A percentile compares a stretch with the other conserved stretches of the same genome.
Evolutionary conservation across 129 eudicot genomes (phyloP).

Genomic region (Arctium minus): DNA sequence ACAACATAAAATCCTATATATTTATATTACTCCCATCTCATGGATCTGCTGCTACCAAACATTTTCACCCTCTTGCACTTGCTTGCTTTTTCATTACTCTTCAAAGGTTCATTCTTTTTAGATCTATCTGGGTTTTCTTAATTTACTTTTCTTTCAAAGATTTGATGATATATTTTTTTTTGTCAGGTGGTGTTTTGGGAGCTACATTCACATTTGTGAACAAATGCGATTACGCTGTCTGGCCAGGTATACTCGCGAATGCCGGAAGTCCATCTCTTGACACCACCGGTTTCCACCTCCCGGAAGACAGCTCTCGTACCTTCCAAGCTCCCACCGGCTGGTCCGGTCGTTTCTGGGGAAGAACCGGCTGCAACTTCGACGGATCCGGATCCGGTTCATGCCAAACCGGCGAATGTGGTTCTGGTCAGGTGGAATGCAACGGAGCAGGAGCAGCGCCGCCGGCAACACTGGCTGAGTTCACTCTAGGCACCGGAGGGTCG

Average conservation of each 20-base stretch:
- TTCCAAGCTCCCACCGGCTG: conserved; percentile 93
- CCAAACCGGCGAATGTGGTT: conserved; percentile 84
- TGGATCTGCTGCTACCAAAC: conserved; percentile 37
- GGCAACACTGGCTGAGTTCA: conserved; percentile 87
- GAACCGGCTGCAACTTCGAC: conserved; percentile 80
- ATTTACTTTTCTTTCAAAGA: background rate
- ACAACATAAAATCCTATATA: background rate
- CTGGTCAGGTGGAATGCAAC: conserved; percentile 68
- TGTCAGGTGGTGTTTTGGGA: conserved; percentile 45
- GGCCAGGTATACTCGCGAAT: conserved; percentile 95
- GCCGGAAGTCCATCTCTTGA: conserved; percentile 78
- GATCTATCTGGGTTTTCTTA: background rate
- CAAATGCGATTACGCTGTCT: conserved; percentile 84
- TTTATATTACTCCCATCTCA: conserved; percentile 21
- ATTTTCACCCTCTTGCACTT: conserved; percentile 21
- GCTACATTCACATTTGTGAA: conserved; percentile 85
- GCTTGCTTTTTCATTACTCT: conserved; percentile 36
- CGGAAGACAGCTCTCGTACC: conserved; percentile 47
- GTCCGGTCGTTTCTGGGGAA: conserved; percentile 97
- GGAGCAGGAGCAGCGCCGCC: conserved; percentile 97
- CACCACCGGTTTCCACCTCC: conserved; percentile 81
- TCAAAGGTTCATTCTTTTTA: conserved; percentile 34
- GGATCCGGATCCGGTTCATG: conserved; percentile 66
- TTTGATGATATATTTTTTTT: background rate
- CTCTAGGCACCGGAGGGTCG: conserved; percentile 73